Percentiles rank a stretch among this genome's conserved stretches.
Evolutionary conservation across 2,329 filamentous ascomycete genomes (phyloP).

Genomic region (Cordyceps pruinosa): DNA sequence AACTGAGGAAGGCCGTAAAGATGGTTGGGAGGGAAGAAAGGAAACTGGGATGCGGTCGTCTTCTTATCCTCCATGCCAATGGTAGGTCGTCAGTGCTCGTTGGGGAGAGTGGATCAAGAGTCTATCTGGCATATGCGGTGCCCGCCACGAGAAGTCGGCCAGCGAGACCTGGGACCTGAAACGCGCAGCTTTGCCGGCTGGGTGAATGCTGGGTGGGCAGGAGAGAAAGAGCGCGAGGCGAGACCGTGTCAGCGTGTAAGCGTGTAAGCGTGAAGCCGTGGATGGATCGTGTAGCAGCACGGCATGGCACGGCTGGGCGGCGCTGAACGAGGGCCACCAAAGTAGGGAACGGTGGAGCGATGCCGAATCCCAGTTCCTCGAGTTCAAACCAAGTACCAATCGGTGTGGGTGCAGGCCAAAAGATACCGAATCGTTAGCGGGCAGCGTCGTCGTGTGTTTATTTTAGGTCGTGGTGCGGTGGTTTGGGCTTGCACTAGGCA

Average conservation of each 20-base stretch:
- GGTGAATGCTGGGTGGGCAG: neutral
- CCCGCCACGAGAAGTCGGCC: slow-evolving; percentile 1
- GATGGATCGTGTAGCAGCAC: neutral
- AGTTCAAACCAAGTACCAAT: neutral
- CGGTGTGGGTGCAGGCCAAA: neutral
- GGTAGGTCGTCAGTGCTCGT: slow-evolving; percentile 8
- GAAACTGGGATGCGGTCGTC: slow-evolving; percentile 19
- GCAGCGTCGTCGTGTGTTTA: neutral
- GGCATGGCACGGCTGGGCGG: neutral
- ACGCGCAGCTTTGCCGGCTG: neutral
- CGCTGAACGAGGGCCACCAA: slow-evolving; percentile 3
- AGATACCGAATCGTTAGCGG: neutral
- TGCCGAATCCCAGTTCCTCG: neutral
- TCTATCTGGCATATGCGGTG: neutral
- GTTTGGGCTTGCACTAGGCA: neutral
- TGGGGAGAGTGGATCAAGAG: slow-evolving; percentile 6
- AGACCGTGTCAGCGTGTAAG: slow-evolving; percentile 7
- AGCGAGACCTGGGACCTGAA: slow-evolving; percentile 10
- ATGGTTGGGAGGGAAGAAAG: slow-evolving; percentile 21
- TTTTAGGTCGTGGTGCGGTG: slow-evolving; percentile 1
- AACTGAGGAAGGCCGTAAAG: slow-evolving; percentile 10
- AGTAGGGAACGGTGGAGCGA: neutral
- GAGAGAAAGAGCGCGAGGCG: neutral
- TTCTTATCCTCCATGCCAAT: slow-evolving; percentile 23
- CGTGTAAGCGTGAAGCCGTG: slow-evolving; percentile 9